phyloP scores from a whole-genome alignment of 177 flowering plant genomes.

The Vitis hybrid region DNA sequence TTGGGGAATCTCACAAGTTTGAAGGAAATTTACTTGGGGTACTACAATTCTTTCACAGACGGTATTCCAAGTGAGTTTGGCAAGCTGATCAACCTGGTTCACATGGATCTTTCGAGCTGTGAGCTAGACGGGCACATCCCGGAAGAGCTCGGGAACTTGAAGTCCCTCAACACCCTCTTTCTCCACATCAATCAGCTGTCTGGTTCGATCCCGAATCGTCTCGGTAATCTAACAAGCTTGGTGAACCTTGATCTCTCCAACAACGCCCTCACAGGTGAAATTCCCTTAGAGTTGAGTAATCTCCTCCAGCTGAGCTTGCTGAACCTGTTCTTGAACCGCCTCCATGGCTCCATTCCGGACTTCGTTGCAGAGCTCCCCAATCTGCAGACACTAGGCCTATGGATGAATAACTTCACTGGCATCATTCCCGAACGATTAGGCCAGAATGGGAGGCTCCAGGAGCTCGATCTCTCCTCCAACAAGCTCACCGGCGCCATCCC shows the following conservation, averaged over 20 bases:
- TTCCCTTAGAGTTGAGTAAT: constrained; percentile 60
- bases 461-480: constrained; percentile 79
- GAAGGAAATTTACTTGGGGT: constrained; percentile 66
- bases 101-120: constrained; percentile 69
- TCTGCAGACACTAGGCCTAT: constrained; percentile 59
- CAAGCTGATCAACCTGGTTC: constrained; percentile 55
- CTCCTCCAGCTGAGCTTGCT: constrained; percentile 59
- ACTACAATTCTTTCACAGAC: constrained; percentile 75
- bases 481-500: constrained; percentile 91
- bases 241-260: constrained; percentile 72
- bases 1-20: constrained; percentile 75
- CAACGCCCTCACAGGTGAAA: constrained; percentile 80
- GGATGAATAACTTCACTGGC: constrained; percentile 93
- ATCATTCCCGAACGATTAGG: constrained; percentile 72
- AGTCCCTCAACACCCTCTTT: constrained; percentile 62
- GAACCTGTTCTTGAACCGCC: constrained; percentile 77
- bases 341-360: constrained; percentile 84
- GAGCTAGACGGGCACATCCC: constrained; percentile 77
- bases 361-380: constrained; percentile 58
- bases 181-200: constrained; percentile 65
- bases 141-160: constrained; percentile 61
- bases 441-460: constrained; percentile 53
- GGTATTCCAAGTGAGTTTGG: constrained; percentile 85
- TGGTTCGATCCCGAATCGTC: constrained; percentile 63
- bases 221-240: constrained; percentile 69